Evolutionary conservation across 1,284 basidiomycete species (phyloP), one percentile per base, ranked within the genome.

Genomic region (Irpex sp.): DNA sequence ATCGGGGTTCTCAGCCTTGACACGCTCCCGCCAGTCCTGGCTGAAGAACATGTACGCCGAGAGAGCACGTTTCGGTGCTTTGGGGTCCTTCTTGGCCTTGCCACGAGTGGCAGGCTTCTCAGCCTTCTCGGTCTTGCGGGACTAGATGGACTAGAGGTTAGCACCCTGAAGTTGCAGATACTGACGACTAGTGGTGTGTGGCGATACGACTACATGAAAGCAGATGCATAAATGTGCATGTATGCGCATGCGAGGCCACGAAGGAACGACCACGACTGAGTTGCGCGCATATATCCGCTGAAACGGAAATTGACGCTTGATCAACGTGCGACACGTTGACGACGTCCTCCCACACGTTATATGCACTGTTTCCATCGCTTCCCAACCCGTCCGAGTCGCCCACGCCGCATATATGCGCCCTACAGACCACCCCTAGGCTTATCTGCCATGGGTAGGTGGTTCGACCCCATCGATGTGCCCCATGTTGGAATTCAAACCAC

Each of bases 21-120:
- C 93, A 73, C 90, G 88, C 79, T 97, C 93, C 74, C 95, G 87
- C 90, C 93, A 93, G 79, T 96, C 95, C 77, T 95, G 93, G 72
- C 88, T 90, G 85, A 98, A 98, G 90, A 96, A 96, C 95, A 98
- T 97, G 83, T 97, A 98, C 61, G 95, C 95, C 59, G 95, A 97
- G 60, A 97, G 84, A 1, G 94, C 90, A 60, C 94, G 87, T 80
- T 96, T 96, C 63, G 94, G 94, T 8, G 91, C 90, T 73, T 91
- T 90, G 66, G 86, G 84, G 76, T 93, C 89, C 77, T 93, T 94
- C 79, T 90, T 90, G 61, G 78, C 76, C 70, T 84, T 83, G 61
- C 69, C 65, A 69, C 74, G 71, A 77, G 80, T 66, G 47, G 80
- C 75, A 13, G 56, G 31, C 73, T 87, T 86, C 69, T 87, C 87